Base-by-base conservation (phyloP, 2,329 filamentous ascomycete genomes). In the Colletotrichum sp. region DNA sequence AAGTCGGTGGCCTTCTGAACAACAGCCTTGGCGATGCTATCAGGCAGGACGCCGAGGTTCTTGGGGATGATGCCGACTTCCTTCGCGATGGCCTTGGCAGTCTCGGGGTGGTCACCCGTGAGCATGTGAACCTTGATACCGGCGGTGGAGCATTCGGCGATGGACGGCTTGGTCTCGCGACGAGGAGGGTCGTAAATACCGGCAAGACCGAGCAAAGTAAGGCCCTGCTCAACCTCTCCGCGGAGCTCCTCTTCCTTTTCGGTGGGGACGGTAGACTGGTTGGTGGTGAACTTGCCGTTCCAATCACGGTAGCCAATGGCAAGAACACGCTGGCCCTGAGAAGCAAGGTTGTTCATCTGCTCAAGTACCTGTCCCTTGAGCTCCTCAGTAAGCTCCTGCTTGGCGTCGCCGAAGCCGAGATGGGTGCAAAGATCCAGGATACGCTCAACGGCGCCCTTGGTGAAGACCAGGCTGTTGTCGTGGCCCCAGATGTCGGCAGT, bases 181-280 rank as follows among this genome's bases (percentile, higher is more conserved):
- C 95, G 94, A 71, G 95, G 95, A 5, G 95, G 95, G 79, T 98
- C 95, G 82, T 97, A 96, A 77, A 98, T 93, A 72, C 95, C 95
- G 65, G 94, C 93, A 12, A 98, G 89, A n/a, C 96, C 96, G 16
- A 95, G 90, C 77, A 98, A 94, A 5, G 89, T 90, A 36, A 98
- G 90, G 34, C 91, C 88, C 44, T 87, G 86, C 82, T 98, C 95
- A 16, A 96, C 89, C 6, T 89, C 85, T 8, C 87, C 85, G 8
- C 95, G 94, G 4, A 89, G 81, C 55, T 84, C 81, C 6, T 76
- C 78, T 65, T 87, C 84, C 8, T 79, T 81, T 7, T 81, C 79
- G n/a, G 81, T 79, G 12, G 81, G 80, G n/a, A 71, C 30, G 16
- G 60, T 68, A 8, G 82, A 79, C 26, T 83, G 82, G 68, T 85